Evolutionary conservation across 2,329 filamentous ascomycete genomes (phyloP), one percentile per base, ranked within the genome.

Genomic region (Fonsecaea pugnacius): DNA sequence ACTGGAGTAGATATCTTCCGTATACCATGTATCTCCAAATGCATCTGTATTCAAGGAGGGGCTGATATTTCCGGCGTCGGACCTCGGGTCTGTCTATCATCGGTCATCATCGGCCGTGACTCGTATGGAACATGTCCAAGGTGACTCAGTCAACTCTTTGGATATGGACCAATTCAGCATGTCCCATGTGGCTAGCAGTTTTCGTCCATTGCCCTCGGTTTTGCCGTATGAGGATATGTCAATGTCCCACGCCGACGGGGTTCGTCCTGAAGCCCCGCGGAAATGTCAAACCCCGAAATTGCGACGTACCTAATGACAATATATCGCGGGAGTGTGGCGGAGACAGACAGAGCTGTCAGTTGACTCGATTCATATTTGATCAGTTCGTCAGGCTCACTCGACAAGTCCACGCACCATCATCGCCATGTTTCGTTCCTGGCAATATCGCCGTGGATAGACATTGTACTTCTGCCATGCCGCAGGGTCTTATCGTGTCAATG

Each of bases 41-140:
- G 27, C 27, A 30, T 30, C 10, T 16, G 4, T 48, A 12, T 24
- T 27, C 18, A 21, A 21, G 18, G 43, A 48, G 43, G 43, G 24
- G 43, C 10, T 43, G 38, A 43, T n/a, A 3, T 36, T n/a, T 43
- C 43, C 43, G 18, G 21, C 43, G 10, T 48, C 43, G 43, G 43
- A 48, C 43, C 43, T 48, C 43, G 43, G 43, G 43, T 48, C 27
- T 30, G 4, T 30, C 43, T 48, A 48, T 48, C 18, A 48, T 48
- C 43, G 43, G 43, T 24, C 24, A 21, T 48, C 43, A 48, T 48
- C 43, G 24, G 21, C 43, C 43, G 43, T 46, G 43, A 21, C 43
- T 48, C 18, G 24, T 48, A 48, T 24, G 24, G 43, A 10, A 27
- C 43, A 10, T 27, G 18, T 48, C 43, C 43, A 46, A 24, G 24